Conservation (phyloP, 306 rosid species). For the Cucurbita ficifolia region DNA sequence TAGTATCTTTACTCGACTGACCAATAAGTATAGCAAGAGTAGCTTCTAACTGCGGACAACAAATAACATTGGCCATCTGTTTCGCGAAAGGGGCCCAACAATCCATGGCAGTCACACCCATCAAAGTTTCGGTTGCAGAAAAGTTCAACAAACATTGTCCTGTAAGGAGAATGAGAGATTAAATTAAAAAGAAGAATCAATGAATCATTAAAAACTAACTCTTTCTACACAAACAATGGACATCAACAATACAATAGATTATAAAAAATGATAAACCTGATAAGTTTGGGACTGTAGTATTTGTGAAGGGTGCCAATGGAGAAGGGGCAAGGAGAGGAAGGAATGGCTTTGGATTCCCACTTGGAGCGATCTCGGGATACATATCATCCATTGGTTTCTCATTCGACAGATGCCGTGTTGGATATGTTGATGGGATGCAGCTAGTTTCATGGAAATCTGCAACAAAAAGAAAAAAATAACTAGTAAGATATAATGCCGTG, state of each 20-base stretch:
- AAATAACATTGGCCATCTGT: conserved; percentile 68
- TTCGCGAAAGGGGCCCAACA: conserved; percentile 82
- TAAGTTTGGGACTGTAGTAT: conserved; percentile 54
- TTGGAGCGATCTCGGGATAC: conserved; percentile 51
- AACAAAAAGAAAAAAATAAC: not conserved
- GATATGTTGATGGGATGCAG: conserved; percentile 21
- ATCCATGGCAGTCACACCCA: conserved; percentile 63
- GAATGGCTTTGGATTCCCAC: conserved; percentile 64
- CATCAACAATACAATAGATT: not conserved
- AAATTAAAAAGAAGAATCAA: not conserved
- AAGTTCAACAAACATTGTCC: conserved; percentile 74
- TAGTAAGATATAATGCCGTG: not conserved
- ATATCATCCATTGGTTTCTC: conserved; percentile 26
- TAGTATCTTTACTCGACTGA: conserved; percentile 62
- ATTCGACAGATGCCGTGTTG: conserved; percentile 10
- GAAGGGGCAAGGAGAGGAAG: conserved; percentile 93
- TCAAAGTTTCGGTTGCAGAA: conserved; percentile 58
- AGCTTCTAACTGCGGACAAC: conserved; percentile 96
- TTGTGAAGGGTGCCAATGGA: conserved; percentile 71
- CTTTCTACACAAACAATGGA: not conserved
- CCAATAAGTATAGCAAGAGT: conserved; percentile 82
- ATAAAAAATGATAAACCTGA: conserved; percentile 41
- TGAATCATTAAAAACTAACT: not conserved
- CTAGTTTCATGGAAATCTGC: conserved; percentile 33
- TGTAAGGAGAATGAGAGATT: conserved; percentile 13